Base-by-base conservation (phyloP, 768 basidiomycete species). In the Royoungia palumana region DNA sequence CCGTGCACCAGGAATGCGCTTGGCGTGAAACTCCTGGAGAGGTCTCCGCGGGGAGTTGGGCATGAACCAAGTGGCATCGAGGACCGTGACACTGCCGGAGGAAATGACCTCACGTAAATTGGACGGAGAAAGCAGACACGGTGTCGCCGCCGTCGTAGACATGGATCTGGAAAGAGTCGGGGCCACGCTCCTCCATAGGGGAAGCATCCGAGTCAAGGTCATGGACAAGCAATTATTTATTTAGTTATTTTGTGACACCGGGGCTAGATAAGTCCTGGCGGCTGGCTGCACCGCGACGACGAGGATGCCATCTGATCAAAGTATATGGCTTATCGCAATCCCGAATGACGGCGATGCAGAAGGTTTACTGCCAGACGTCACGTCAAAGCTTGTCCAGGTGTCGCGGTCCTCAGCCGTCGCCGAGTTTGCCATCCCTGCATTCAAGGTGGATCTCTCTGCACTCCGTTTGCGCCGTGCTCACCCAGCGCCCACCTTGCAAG, bases 51-150 rank as follows among this genome's bases (percentile, higher is more conserved):
- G 74, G 28, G 85, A 79, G 66, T 84, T 88, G 43, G 94, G 95
- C 95, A 97, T 96, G 66, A 89, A 86, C 95, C 94, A 97, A 42
- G 82, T 84, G 20, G 84, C 82, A 61, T 98, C 95, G 28, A 85
- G 73, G 55, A 86, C 66, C 66, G 40, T 68, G 50, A 51, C 55
- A 44, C 27, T 51, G 9, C 71, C 62, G 3, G 69, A 61, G 24
- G 73, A 61, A 10, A 64, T 52, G 24, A 69, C 65, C 37, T 73
- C 70, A 24, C 65, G 70, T 35, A 80, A 71, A 54, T 77, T 69
- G 16, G 68, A 55, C 0, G 86, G 83, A 3, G 77, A 75, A 43
- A 86, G 59, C 19, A 84, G 58, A 16, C 83, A 68, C 3, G 82
- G 81, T 3, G 69, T 68, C 37, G 62, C 45, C 46, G 55, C 47